Conservation (phyloP, 257 asterid species). For the Eucommia ulmoides region DNA sequence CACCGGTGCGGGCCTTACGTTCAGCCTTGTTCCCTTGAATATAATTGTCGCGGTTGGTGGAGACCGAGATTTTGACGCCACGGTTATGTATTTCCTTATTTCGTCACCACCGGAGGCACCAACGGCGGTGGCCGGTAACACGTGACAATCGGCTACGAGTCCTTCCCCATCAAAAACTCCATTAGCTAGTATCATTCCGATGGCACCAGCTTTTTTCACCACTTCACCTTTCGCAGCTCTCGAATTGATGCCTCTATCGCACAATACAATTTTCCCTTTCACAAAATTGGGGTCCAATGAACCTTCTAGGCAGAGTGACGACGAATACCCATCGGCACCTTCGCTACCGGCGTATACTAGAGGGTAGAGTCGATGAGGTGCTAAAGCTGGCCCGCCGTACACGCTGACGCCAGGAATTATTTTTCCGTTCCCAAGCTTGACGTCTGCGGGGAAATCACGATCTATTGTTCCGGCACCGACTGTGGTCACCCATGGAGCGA, state of each 20-base stretch:
- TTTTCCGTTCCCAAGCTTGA: conserved; percentile 64
- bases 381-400: conserved; percentile 62
- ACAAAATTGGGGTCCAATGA: conserved; percentile 51
- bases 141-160: conserved; percentile 76
- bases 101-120: conserved; percentile 56
- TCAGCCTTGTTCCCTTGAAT: conserved; percentile 55
- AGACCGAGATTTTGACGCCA: conserved; percentile 20
- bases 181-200: conserved; percentile 78
- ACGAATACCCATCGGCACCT: conserved; percentile 66
- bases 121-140: conserved; percentile 70
- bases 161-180: conserved; percentile 85
- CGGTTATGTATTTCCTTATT: conserved; percentile 49
- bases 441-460: conserved; percentile 75
- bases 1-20: conserved; percentile 71
- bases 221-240: conserved; percentile 75
- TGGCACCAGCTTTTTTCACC: conserved; percentile 82
- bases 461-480: conserved; percentile 88
- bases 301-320: conserved; percentile 70
- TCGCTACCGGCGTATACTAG: conserved; percentile 73
- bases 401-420: conserved; percentile 49
- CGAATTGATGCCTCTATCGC: conserved; percentile 77
- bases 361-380: conserved; percentile 45
- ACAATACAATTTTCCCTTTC: conserved; percentile 51
- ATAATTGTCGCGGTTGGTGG: conserved; percentile 42
- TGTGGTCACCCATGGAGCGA: conserved; percentile 90